Conservation (phyloP, 148 eudicot genomes). For the Chenopodium suecicum region DNA sequence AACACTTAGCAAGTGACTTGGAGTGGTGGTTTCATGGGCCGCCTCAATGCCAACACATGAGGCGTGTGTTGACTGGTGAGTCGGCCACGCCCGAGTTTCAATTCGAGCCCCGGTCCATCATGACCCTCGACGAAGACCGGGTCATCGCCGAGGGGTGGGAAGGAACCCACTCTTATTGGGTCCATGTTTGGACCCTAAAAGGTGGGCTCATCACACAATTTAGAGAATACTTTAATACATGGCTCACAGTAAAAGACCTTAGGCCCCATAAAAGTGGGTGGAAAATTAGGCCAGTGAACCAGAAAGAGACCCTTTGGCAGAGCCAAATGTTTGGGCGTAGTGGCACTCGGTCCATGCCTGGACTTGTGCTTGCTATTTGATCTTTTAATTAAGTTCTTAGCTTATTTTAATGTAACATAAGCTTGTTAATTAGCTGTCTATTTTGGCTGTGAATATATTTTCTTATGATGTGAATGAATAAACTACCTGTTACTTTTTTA, state of each 20-base stretch:
- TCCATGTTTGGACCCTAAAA: conserved; percentile 78
- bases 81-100: conserved; percentile 37
- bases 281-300: conserved; percentile 12
- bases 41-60: conserved; percentile 84
- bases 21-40: conserved; percentile 99
- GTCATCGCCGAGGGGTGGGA: conserved; percentile 86
- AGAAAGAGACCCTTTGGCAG: conserved; percentile 52
- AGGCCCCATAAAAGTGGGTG: conserved; percentile 28
- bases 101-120: conserved; percentile 60
- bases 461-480: neutral
- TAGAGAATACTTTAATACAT: conserved; percentile 80
- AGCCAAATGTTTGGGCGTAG: conserved; percentile 50
- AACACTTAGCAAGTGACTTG: conserved; percentile 52
- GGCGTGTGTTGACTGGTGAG: conserved; percentile 66
- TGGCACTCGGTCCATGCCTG: conserved; percentile 56
- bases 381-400: neutral
- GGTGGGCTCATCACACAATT: conserved; percentile 62
- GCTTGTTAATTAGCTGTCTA: neutral
- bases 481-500: neutral
- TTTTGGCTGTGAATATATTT: neutral
- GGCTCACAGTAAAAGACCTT: conserved; percentile 63
- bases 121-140: conserved; percentile 44
- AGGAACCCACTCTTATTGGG: conserved; percentile 70
- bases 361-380: conserved; percentile 79
- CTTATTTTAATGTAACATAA: neutral